Evolutionary conservation across 176 grass and related monocot genomes (phyloP).

Genomic region (Rhipidocladum racemiflorum): DNA sequence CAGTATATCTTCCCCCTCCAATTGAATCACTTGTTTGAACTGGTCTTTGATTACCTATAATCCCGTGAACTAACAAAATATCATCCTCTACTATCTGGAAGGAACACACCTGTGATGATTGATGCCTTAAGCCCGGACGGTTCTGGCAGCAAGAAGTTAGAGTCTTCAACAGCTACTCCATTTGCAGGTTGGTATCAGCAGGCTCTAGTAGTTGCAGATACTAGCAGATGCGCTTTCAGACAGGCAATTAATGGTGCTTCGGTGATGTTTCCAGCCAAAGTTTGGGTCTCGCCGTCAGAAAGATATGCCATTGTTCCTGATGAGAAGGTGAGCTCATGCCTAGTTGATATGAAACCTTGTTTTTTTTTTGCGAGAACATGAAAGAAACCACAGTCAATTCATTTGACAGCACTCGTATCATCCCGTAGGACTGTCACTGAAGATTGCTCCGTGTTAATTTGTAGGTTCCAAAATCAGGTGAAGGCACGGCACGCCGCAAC

Average conservation of each 20-base stretch:
- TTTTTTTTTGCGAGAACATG: not conserved
- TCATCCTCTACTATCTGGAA: conserved; percentile 33
- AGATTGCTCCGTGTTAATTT: conserved; percentile 4
- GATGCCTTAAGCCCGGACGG: conserved; percentile 79
- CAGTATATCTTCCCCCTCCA: not conserved
- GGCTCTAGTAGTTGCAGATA: not conserved
- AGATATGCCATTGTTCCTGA: conserved; percentile 98
- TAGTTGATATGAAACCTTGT: not conserved
- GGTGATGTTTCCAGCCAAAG: conserved; percentile 61
- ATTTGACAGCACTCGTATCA: not conserved
- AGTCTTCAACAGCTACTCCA: conserved; percentile 57
- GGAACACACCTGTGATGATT: conserved; percentile 78
- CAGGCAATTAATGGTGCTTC: not conserved
- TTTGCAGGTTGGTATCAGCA: conserved; percentile 49
- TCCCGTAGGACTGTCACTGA: not conserved
- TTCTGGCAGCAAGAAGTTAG: conserved; percentile 67
- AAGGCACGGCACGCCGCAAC: conserved; percentile 41
- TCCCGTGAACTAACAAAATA: conserved; percentile 12
- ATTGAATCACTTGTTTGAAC: not conserved
- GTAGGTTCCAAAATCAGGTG: conserved; percentile 46
- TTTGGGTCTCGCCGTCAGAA: conserved; percentile 93
- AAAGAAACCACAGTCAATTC: not conserved
- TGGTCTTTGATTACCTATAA: not conserved
- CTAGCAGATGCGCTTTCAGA: not conserved
- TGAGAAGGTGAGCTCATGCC: conserved; percentile 64